phyloP scores from a whole-genome alignment of 2,329 filamentous ascomycete genomes.

The Aspergillus ibericus region DNA sequence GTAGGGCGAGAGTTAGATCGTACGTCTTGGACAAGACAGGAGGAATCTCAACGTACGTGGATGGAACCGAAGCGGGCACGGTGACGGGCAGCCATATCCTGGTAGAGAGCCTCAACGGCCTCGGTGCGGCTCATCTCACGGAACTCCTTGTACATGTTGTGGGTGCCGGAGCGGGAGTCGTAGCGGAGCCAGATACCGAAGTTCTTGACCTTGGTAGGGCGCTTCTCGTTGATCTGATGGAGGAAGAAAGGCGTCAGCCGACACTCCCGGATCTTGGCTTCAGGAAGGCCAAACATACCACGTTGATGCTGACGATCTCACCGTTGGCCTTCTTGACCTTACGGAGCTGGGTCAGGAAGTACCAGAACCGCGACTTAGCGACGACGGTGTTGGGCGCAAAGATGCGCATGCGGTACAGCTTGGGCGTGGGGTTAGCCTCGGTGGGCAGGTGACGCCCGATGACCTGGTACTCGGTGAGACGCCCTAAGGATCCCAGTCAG shows the following conservation, averaged over 20 bases:
- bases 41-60: constrained; percentile 69
- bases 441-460: constrained; percentile 98
- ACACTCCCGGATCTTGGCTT: constrained; percentile 8
- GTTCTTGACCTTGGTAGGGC: constrained; percentile 99
- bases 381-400: constrained; percentile 97
- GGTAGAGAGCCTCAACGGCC: constrained; percentile 95
- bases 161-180: constrained; percentile 98
- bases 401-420: constrained; percentile 99
- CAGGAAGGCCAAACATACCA: constrained; percentile 62
- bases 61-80: constrained; percentile 96
- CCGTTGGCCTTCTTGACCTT: constrained; percentile 99
- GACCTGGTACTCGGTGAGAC: constrained; percentile 99
- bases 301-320: constrained; percentile 97
- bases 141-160: constrained; percentile 99
- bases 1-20: constrained; percentile 20
- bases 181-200: constrained; percentile 99
- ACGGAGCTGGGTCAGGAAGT: constrained; percentile 97
- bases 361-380: constrained; percentile 99
- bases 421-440: constrained; percentile 93
- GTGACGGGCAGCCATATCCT: constrained; percentile 99
- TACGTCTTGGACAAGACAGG: background rate
- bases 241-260: constrained; percentile 13
- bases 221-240: constrained; percentile 94
- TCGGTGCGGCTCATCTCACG: constrained; percentile 96
- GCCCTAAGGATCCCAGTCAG: constrained; percentile 64